Evolutionary conservation across 2,329 filamentous ascomycete genomes (phyloP).

Genomic region (Penicillium sp.): DNA sequence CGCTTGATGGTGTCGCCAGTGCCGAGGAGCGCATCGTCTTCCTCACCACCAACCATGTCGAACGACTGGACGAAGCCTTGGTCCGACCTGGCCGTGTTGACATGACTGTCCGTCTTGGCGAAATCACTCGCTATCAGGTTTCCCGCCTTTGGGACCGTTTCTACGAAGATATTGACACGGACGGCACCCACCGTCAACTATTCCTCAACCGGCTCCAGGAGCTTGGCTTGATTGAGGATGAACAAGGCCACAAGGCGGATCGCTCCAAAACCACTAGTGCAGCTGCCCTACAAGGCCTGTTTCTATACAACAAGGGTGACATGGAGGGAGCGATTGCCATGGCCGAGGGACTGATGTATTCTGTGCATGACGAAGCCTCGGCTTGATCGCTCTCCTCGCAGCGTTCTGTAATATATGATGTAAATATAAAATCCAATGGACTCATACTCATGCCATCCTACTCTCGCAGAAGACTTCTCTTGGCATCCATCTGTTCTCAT

Average conservation of each 20-base stretch:
- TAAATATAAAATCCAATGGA: conserved; percentile 25
- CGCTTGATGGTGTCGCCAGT: conserved; percentile 88
- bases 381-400: conserved; percentile 12
- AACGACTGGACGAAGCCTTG: conserved; percentile 84
- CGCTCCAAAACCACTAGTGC: conserved; percentile 70
- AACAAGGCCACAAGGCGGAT: conserved; percentile 52
- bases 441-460: neutral
- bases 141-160: conserved; percentile 91
- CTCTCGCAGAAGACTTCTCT: no score
- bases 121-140: conserved; percentile 85
- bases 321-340: conserved; percentile 84
- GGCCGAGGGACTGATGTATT: conserved; percentile 59
- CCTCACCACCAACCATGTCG: conserved; percentile 91
- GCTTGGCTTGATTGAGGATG: conserved; percentile 70
- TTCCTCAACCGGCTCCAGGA: conserved; percentile 74
- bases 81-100: conserved; percentile 92
- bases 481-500: no score
- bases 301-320: conserved; percentile 92
- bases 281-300: conserved; percentile 89
- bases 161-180: conserved; percentile 78
- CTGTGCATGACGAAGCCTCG: conserved; percentile 35
- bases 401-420: conserved; percentile 29
- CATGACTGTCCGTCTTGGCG: conserved; percentile 86
- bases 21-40: conserved; percentile 94
- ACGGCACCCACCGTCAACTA: conserved; percentile 63